A percentile compares a stretch with the other conserved stretches of the same genome.
phyloP scores from a whole-genome alignment of 2,329 filamentous ascomycete genomes.

The Aspergillus niger region DNA sequence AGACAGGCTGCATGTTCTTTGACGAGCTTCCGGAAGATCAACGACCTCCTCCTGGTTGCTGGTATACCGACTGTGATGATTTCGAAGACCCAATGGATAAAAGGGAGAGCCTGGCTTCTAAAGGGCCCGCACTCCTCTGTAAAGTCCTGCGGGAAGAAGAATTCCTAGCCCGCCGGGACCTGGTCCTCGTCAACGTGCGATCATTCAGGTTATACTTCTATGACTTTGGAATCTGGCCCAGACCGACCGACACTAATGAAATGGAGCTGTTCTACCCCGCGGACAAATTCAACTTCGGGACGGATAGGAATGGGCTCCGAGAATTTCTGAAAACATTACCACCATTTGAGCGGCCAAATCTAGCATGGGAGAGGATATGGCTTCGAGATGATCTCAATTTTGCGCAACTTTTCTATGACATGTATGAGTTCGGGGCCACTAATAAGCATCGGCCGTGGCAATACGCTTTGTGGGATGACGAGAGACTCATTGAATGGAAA shows the following conservation, averaged over 20 bases:
- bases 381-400: background rate
- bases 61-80: background rate
- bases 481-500: conserved; percentile 13
- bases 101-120: conserved; percentile 5
- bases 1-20: background rate
- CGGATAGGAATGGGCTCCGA: conserved; percentile 1
- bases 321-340: conserved; percentile 11
- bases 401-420: background rate
- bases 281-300: conserved; percentile 14
- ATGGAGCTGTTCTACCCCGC: conserved; percentile 18
- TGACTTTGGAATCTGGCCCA: conserved; percentile 1
- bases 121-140: conserved; percentile 21
- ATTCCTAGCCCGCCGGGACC: conserved; percentile 13
- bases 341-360: conserved; percentile 14
- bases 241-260: background rate
- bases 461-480: conserved; percentile 20
- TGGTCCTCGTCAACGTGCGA: conserved; percentile 14
- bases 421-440: too few relatives aligned
- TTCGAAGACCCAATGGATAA: background rate
- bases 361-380: conserved; percentile 12
- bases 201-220: background rate
- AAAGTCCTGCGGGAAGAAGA: conserved; percentile 13
- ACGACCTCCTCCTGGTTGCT: background rate
- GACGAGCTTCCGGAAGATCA: conserved; percentile 10
- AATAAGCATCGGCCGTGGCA: conserved; percentile 14